A percentile compares a stretch with the other conserved stretches of the same genome.
Conservation (phyloP, 129 eudicot genomes). For the Chrysanthemum makinoi region DNA sequence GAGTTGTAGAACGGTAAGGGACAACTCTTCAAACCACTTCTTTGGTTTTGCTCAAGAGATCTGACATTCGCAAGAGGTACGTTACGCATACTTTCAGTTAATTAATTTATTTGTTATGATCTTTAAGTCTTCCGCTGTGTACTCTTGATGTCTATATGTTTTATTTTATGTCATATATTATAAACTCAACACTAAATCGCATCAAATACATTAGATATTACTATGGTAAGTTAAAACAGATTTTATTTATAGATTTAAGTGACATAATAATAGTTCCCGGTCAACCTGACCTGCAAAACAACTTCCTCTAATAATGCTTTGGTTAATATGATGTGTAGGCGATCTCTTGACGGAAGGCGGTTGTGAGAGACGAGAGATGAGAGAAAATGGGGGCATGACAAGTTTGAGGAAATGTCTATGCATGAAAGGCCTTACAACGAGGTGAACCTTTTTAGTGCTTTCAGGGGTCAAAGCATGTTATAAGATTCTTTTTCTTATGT, state of each 20-base stretch:
- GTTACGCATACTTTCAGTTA: too few species aligned
- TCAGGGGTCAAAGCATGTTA: not conserved
- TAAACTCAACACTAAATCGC: too few species aligned
- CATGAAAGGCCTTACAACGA: slow-evolving; percentile 54
- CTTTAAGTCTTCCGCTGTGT: too few species aligned
- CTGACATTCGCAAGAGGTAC: too few species aligned
- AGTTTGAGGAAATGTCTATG: slow-evolving; percentile 68
- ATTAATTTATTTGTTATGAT: too few species aligned
- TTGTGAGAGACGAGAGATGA: slow-evolving; percentile 86
- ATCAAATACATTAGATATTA: not conserved
- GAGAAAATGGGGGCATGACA: slow-evolving; percentile 92
- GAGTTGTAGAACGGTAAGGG: too few species aligned
- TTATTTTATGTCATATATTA: too few species aligned
- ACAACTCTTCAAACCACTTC: too few species aligned
- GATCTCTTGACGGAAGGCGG: slow-evolving; percentile 60
- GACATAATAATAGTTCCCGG: not conserved
- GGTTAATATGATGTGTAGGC: slow-evolving; percentile 33
- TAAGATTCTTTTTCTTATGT: not conserved
- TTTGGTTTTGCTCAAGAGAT: too few species aligned
- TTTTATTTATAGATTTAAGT: too few species aligned
- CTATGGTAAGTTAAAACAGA: too few species aligned
- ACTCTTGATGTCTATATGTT: too few species aligned
- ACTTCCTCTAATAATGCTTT: not conserved
- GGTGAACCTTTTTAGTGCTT: slow-evolving; percentile 31
- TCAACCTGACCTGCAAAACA: not conserved